Evolutionary conservation across 2,329 filamentous ascomycete genomes (phyloP).

Genomic region (Thelonectria olida): DNA sequence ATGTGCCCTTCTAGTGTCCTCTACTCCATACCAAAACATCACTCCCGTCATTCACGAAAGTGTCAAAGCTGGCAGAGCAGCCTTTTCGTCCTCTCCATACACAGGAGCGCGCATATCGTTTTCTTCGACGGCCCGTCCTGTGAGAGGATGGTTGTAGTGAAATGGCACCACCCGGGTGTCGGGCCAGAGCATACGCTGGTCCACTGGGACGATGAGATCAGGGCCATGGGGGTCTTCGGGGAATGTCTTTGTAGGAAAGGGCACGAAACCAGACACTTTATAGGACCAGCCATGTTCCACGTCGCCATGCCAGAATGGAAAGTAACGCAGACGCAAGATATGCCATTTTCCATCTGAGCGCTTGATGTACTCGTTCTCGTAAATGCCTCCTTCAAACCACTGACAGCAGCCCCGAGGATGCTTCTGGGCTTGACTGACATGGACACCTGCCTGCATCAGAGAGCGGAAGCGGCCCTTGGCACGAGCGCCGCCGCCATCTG

Average conservation of each 20-base stretch:
- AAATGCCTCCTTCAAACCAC: conserved; percentile 23
- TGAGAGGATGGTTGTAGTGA: conserved; percentile 16
- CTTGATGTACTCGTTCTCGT: conserved; percentile 23
- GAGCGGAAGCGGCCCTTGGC: conserved; percentile 18
- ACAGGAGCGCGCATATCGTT: conserved; percentile 19
- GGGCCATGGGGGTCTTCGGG: conserved; percentile 1
- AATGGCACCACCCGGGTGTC: conserved; percentile 19
- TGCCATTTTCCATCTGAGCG: conserved; percentile 13
- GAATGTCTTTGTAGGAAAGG: conserved; percentile 13
- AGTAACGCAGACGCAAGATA: conserved; percentile 14
- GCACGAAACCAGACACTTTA: conserved; percentile 17
- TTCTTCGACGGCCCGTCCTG: background rate
- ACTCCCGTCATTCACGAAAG: too few species aligned
- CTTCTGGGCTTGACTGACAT: conserved; percentile 15
- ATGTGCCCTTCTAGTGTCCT: background rate
- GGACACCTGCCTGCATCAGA: conserved; percentile 17
- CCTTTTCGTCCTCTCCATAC: background rate
- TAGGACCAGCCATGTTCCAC: conserved; percentile 17
- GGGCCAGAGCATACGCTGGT: conserved; percentile 14
- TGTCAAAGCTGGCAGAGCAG: conserved; percentile 3
- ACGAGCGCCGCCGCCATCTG: background rate
- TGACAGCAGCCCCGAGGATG: conserved; percentile 16
- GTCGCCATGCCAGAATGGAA: conserved; percentile 22
- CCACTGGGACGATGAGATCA: background rate
- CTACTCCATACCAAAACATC: too few species aligned